Percentiles rank a stretch among this genome's conserved stretches.
Evolutionary conservation across 805 yeast species (phyloP).

Genomic region (Starmera quercuum): DNA sequence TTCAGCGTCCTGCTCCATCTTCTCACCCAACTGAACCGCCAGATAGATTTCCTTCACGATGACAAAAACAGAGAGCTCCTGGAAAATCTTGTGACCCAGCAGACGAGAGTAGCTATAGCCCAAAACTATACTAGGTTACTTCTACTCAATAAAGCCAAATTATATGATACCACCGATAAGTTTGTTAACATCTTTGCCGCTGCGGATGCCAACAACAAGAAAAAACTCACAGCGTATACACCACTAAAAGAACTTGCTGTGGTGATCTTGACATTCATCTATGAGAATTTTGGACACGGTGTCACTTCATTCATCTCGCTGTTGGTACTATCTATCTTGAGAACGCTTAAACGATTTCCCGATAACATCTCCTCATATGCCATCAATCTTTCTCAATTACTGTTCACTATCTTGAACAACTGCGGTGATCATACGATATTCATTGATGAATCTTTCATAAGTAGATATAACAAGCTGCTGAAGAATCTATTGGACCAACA

Average conservation of each 20-base stretch:
- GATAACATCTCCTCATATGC: slow-evolving; percentile 14
- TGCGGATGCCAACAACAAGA: slow-evolving; percentile 19
- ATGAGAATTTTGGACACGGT: slow-evolving; percentile 25
- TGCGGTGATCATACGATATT: slow-evolving; percentile 13
- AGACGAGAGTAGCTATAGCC: slow-evolving; percentile 10
- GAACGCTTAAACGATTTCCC: slow-evolving; percentile 25
- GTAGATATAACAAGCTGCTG: slow-evolving; percentile 14
- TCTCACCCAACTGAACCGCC: slow-evolving; percentile 6
- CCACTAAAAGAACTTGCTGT: slow-evolving; percentile 22
- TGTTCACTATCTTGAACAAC: slow-evolving; percentile 13
- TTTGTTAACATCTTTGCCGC: slow-evolving; percentile 19
- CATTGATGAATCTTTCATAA: slow-evolving; percentile 6
- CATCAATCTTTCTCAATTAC: slow-evolving; percentile 15
- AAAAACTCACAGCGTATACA: slow-evolving; percentile 14
- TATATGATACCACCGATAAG: slow-evolving; percentile 22
- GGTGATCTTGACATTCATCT: slow-evolving; percentile 21
- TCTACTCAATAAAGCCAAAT: slow-evolving; percentile 10
- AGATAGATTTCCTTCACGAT: slow-evolving; percentile 14
- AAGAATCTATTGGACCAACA: slow-evolving; percentile 11
- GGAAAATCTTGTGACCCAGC: slow-evolving; percentile 9
- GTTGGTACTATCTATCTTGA: slow-evolving; percentile 21
- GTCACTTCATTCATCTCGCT: slow-evolving; percentile 27
- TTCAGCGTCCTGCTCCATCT: background rate
- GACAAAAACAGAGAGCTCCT: slow-evolving; percentile 11
- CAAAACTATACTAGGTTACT: slow-evolving; percentile 16